These are phyloP conservation scores for Eimeria mitis DNA, from an alignment of 169 alveolate species.

Conservation along the genomic window DNA sequence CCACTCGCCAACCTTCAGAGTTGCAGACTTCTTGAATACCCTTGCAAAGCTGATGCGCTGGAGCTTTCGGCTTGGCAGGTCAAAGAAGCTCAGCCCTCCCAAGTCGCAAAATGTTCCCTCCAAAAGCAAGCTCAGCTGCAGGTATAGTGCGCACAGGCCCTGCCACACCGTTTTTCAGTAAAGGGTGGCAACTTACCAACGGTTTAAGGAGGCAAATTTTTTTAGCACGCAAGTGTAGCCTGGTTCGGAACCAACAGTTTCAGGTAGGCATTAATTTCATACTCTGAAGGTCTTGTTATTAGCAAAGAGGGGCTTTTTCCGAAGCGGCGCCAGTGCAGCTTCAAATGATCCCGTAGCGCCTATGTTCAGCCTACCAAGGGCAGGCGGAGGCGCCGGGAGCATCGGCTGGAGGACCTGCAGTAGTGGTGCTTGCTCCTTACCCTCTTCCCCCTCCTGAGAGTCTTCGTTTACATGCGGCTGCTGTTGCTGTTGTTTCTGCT, in stretches of 20 bases:
- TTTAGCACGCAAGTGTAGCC: neutral
- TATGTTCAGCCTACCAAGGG: conserved; percentile 41
- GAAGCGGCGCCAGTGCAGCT: conserved; percentile 42
- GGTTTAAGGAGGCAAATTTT: neutral
- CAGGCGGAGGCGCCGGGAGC: conserved; percentile 51
- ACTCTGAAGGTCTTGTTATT: conserved; percentile 60
- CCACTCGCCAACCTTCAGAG: conserved; percentile 22
- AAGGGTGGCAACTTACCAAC: neutral
- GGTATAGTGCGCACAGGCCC: neutral
- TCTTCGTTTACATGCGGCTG: neutral
- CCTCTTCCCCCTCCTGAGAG: conserved; percentile 15
- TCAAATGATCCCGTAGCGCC: conserved; percentile 13
- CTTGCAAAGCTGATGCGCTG: conserved; percentile 66
- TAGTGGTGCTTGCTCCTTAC: neutral
- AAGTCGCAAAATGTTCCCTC: conserved; percentile 70
- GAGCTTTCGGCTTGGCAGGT: conserved; percentile 60
- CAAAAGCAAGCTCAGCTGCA: conserved; percentile 63
- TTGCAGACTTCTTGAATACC: conserved; percentile 35
- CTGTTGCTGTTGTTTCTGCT: conserved; percentile 6
- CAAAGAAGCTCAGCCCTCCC: conserved; percentile 56
- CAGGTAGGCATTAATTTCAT: neutral
- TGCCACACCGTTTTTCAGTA: neutral
- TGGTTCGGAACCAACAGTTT: neutral
- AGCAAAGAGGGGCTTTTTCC: conserved; percentile 66
- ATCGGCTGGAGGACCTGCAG: conserved; percentile 65